These are phyloP conservation scores for Mycena galopus DNA, from an alignment of 768 basidiomycete genomes.

Conservation along the genomic window DNA sequence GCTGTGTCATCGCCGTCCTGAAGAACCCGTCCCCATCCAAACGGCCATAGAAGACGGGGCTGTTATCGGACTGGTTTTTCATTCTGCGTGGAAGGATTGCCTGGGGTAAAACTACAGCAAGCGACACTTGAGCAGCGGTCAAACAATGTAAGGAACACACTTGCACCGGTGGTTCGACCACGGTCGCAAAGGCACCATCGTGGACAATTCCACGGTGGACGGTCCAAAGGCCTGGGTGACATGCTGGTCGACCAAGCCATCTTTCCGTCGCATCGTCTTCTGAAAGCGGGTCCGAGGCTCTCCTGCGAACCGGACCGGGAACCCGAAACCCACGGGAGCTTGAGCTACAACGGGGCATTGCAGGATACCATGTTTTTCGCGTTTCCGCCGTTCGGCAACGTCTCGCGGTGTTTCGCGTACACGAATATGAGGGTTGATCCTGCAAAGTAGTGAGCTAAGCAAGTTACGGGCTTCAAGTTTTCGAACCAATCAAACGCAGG, in stretches of 20 bases:
- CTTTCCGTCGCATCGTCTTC: conserved; percentile 15
- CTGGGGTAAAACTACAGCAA: not conserved
- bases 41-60: conserved; percentile 3
- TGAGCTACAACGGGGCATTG: conserved; percentile 16
- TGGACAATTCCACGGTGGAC: conserved; percentile 3
- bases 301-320: conserved; percentile 43
- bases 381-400: not conserved
- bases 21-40: conserved; percentile 7
- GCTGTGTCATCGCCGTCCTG: conserved; percentile 16
- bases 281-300: conserved; percentile 58
- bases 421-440: conserved; percentile 5
- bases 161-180: conserved; percentile 22
- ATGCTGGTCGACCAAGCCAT: conserved; percentile 14
- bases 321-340: conserved; percentile 15
- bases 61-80: not conserved
- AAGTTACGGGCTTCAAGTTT: not conserved
- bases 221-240: not conserved
- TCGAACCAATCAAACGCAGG: conserved; percentile 28
- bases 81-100: not conserved
- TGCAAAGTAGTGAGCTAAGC: not conserved
- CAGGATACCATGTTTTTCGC: not conserved
- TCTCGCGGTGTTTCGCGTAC: not conserved
- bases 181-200: not conserved
- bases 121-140: not conserved
- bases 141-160: not conserved